Evolutionary conservation across 2,329 filamentous ascomycete species (phyloP).

Genomic region (Talaromyces amestolkiae): DNA sequence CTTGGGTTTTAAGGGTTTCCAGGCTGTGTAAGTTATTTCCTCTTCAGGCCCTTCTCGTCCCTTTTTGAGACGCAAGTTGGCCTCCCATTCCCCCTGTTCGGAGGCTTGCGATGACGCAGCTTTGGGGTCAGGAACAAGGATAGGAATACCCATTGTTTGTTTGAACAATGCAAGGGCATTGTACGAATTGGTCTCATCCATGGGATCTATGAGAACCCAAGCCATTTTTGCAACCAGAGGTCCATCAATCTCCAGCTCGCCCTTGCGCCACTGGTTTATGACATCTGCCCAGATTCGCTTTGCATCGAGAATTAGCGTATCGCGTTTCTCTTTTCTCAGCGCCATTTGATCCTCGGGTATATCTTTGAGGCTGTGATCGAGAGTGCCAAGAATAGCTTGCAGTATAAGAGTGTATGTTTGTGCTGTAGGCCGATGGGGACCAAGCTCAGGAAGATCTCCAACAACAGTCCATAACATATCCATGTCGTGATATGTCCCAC

Average conservation of each 20-base stretch:
- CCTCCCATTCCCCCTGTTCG: conserved; percentile 15
- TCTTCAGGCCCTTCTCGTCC: neutral
- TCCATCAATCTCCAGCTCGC: conserved; percentile 71
- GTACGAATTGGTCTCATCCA: conserved; percentile 60
- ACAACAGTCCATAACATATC: conserved; percentile 77
- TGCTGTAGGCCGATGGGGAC: conserved; percentile 62
- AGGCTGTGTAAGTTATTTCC: conserved; percentile 3
- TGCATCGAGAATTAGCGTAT: conserved; percentile 59
- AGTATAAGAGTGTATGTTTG: conserved; percentile 81
- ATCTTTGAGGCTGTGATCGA: conserved; percentile 32
- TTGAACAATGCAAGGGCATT: conserved; percentile 73
- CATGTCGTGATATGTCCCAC: conserved; percentile 69
- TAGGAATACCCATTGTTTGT: conserved; percentile 74
- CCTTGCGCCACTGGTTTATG: conserved; percentile 70
- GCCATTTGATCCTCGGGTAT: conserved; percentile 32
- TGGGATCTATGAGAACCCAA: conserved; percentile 66
- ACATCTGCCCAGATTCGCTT: conserved; percentile 79
- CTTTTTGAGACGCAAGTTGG: conserved; percentile 23
- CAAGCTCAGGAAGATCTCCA: conserved; percentile 65
- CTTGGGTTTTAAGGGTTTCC: conserved; percentile 21
- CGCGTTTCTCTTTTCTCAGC: conserved; percentile 28
- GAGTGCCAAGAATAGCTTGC: conserved; percentile 64
- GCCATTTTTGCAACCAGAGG: conserved; percentile 78
- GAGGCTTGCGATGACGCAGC: conserved; percentile 10
- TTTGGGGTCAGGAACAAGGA: conserved; percentile 30